These are phyloP conservation scores for Phascolomyces articulosus DNA, from an alignment of 371 early-diverging fungal genomes.

Conservation along the genomic window DNA sequence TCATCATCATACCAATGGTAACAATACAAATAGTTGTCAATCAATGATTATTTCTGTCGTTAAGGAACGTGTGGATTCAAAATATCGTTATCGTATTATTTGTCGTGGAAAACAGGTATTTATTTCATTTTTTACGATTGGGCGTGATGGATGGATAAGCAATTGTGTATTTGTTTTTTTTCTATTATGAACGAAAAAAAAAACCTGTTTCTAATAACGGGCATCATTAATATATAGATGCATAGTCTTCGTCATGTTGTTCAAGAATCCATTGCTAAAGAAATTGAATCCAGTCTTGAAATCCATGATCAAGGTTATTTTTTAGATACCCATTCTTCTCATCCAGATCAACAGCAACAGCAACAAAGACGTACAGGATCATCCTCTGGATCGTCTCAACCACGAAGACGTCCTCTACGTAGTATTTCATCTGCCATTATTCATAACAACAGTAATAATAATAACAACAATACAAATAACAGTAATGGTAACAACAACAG, in stretches of 20 bases:
- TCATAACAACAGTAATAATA: slow-evolving; percentile 2
- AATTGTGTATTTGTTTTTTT: not conserved
- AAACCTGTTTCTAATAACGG: too few species aligned
- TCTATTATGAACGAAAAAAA: too few species aligned
- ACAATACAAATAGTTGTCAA: not conserved
- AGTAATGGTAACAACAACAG: slow-evolving; percentile 9
- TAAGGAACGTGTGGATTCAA: slow-evolving; percentile 26
- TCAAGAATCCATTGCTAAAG: slow-evolving; percentile 31
- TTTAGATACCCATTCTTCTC: slow-evolving; percentile 11
- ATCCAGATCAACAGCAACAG: not conserved
- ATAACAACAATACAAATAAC: slow-evolving; percentile 16
- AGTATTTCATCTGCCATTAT: slow-evolving; percentile 24
- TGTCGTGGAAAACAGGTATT: not conserved
- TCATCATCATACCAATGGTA: too few species aligned
- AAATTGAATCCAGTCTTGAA: slow-evolving; percentile 30
- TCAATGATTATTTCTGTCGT: slow-evolving; percentile 29
- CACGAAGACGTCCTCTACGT: slow-evolving; percentile 20
- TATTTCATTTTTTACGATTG: not conserved
- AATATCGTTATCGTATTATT: slow-evolving; percentile 4
- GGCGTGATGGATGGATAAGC: not conserved
- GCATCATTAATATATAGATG: not conserved
- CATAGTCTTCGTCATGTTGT: slow-evolving; percentile 24
- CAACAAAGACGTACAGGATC: not conserved
- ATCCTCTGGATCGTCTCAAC: not conserved
- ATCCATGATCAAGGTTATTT: slow-evolving; percentile 18